Evolutionary conservation across 805 yeast genomes (phyloP), one percentile per base, ranked within the genome.

Genomic region (Candida fluviatilis): DNA sequence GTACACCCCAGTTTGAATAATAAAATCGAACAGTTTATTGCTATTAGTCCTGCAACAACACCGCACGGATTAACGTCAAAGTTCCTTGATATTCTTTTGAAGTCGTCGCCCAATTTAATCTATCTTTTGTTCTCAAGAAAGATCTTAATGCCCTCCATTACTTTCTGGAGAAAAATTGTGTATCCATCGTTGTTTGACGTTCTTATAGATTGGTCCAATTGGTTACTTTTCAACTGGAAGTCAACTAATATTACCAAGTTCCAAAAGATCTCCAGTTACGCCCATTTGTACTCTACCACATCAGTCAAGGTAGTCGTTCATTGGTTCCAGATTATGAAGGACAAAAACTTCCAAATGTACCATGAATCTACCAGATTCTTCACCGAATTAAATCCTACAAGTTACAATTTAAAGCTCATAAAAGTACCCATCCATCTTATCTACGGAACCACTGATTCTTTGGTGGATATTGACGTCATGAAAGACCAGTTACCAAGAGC

Each of bases 231-330:
- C 60, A 75, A 82, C 53, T 91, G 99, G 99, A 70, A 67, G 35
- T 75, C 90, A 5, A 31, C 46, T 4, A 87, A 91, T 60, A 91
- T 93, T 47, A 64, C 78, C 24, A 68, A 73, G 41, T 62, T 77
- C 29, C 96, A 90, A 59, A 91, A 90, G 55, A 63, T 79, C 34
- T 73, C 85, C n/a, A 75, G 86, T 12, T 91, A 87, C 59, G 78
- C 87, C 13, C 97, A 93, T 57, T 67, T 91, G 38, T 91, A 90
- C 62, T 85, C 96, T 2, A 84, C 95, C 16, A 88, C 98, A 0
- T 80, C 90, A 2, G 98, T 90, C 18, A 91, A 90, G 59, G 77
- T 85, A 7, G 89, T 88, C 32, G 97, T 89, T n/a, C 96, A 88
- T 60, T 88, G 96, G 96, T 87, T 88, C 52, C 96, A 88, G 61